Percentiles rank a stretch among this genome's conserved stretches.
phyloP scores from a whole-genome alignment of 148 eudicot species.

The Camellia japonica region DNA sequence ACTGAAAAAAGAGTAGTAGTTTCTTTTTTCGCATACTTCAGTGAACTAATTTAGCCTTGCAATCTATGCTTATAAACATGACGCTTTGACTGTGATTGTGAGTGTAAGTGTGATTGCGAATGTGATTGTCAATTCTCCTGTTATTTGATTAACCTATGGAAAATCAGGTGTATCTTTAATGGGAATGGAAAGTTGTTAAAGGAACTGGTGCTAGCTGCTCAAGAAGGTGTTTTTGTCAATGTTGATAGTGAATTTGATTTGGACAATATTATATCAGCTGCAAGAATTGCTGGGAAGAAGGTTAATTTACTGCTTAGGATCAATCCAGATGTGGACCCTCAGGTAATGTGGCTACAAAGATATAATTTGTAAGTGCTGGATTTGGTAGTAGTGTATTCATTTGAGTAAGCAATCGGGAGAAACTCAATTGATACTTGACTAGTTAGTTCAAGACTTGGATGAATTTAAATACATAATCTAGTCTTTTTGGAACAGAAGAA shows the following conservation, averaged over 20 bases:
- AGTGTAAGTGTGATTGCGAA: not conserved
- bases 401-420: not conserved
- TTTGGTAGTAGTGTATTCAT: not conserved
- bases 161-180: slow-evolving; percentile 77
- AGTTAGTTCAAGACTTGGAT: not conserved
- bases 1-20: not conserved
- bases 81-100: not conserved
- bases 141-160: slow-evolving; percentile 11
- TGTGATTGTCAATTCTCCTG: not conserved
- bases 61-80: not conserved
- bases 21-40: not conserved
- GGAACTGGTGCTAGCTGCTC: slow-evolving; percentile 85
- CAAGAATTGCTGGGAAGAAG: slow-evolving; percentile 75
- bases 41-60: not conserved
- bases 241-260: slow-evolving; percentile 90
- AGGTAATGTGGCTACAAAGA: slow-evolving; percentile 39
- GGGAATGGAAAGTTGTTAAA: slow-evolving; percentile 83
- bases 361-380: not conserved
- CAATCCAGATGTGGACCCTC: slow-evolving; percentile 98
- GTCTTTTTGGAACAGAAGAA: not conserved
- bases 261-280: slow-evolving; percentile 87
- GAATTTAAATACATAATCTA: slow-evolving; percentile 2
- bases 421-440: not conserved
- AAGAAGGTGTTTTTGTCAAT: slow-evolving; percentile 78
- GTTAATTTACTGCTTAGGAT: slow-evolving; percentile 92